These are phyloP conservation scores for Syncephalis fuscata DNA, from an alignment of 371 early-diverging fungal species.

Conservation along the genomic window DNA sequence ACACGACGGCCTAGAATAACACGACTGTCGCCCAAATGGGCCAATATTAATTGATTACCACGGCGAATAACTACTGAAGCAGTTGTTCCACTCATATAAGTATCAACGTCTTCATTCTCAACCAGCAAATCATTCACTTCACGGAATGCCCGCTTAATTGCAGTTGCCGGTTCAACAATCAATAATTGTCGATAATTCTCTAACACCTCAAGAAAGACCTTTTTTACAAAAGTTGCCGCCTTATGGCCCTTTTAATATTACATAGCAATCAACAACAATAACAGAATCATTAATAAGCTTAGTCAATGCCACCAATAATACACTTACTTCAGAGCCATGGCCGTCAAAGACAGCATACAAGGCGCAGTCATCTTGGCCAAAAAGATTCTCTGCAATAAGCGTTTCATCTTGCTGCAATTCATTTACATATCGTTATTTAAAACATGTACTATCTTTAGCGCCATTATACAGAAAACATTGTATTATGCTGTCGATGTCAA, in stretches of 20 bases:
- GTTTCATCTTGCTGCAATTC: conserved; percentile 1
- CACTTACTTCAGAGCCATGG: conserved; percentile 1
- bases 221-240: background rate
- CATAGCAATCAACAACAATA: background rate
- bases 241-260: background rate
- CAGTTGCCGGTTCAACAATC: background rate
- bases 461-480: too few relatives aligned
- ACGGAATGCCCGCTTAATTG: background rate
- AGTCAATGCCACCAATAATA: too few relatives aligned
- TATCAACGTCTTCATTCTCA: background rate
- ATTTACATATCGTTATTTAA: too few relatives aligned
- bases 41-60: background rate
- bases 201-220: background rate
- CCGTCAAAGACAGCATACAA: conserved; percentile 1
- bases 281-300: too few relatives aligned
- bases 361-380: background rate
- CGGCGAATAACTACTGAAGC: background rate
- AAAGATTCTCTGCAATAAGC: background rate
- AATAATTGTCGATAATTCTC: background rate
- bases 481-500: too few relatives aligned
- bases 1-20: background rate
- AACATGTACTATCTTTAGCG: too few relatives aligned
- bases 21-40: background rate
- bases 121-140: background rate
- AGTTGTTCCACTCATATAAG: background rate